These are phyloP conservation scores for Ogataea henricii DNA, from an alignment of 805 yeast species.

Conservation along the genomic window DNA sequence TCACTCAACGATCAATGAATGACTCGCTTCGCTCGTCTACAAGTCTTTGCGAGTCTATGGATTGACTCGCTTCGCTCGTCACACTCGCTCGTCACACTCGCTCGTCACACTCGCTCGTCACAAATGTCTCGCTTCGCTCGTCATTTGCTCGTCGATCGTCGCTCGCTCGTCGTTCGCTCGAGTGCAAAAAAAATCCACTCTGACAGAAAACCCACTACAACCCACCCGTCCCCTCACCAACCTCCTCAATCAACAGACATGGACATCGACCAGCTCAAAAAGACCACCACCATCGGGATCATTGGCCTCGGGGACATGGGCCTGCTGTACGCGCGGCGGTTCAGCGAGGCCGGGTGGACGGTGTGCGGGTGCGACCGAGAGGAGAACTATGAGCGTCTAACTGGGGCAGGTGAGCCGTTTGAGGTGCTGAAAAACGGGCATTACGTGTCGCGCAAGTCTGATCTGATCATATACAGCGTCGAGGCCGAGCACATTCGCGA, in stretches of 20 bases:
- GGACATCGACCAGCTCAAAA: constrained; percentile 22
- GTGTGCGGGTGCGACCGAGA: constrained; percentile 89
- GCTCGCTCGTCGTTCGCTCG: too few relatives aligned
- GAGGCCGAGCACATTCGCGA: constrained; percentile 83
- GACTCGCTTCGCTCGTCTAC: too few relatives aligned
- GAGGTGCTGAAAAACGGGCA: constrained; percentile 77
- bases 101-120: too few relatives aligned
- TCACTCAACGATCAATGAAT: too few relatives aligned
- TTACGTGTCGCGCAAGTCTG: constrained; percentile 75
- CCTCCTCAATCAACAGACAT: not conserved
- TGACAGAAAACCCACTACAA: not conserved
- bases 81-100: too few relatives aligned
- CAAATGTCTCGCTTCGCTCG: too few relatives aligned
- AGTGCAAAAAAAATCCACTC: not conserved
- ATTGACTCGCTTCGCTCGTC: too few relatives aligned
- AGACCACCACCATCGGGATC: constrained; percentile 70
- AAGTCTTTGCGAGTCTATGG: too few relatives aligned
- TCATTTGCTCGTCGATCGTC: too few relatives aligned
- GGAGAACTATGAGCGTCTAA: constrained; percentile 52
- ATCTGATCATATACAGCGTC: constrained; percentile 85
- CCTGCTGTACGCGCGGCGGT: constrained; percentile 73
- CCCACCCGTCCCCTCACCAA: not conserved
- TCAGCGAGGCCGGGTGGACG: constrained; percentile 82
- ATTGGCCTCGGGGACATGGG: constrained; percentile 99
- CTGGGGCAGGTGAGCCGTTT: constrained; percentile 43